Evolutionary conservation across 495 filamentous ascomycete genomes (phyloP).

Genomic region (Hypoxylon intermedium): DNA sequence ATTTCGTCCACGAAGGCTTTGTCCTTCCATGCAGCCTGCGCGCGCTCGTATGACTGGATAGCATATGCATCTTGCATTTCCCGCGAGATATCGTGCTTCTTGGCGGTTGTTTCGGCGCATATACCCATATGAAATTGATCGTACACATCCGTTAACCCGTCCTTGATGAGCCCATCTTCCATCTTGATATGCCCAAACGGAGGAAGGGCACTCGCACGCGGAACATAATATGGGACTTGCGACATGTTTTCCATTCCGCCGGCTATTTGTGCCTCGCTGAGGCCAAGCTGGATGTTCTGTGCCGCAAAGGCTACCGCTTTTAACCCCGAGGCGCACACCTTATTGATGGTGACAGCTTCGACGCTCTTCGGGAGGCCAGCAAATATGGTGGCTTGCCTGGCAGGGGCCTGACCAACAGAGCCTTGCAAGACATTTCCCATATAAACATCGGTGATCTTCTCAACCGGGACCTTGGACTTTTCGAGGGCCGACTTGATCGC

Average conservation of each 20-base stretch:
- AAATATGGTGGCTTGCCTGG: conserved; percentile 87
- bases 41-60: conserved; percentile 83
- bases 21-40: conserved; percentile 86
- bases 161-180: conserved; percentile 92
- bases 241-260: conserved; percentile 99
- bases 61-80: conserved; percentile 91
- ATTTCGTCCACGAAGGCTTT: conserved; percentile 86
- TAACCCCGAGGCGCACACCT: conserved; percentile 93
- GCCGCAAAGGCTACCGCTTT: conserved; percentile 91
- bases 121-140: conserved; percentile 97
- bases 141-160: conserved; percentile 96
- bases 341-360: conserved; percentile 93
- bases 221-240: conserved; percentile 88
- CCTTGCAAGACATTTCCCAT: conserved; percentile 97
- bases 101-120: conserved; percentile 94
- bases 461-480: conserved; percentile 78
- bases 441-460: conserved; percentile 86
- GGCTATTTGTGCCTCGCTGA: conserved; percentile 84
- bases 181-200: conserved; percentile 84
- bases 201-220: conserved; percentile 75
- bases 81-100: conserved; percentile 79
- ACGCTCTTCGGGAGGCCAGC: conserved; percentile 80
- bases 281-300: conserved; percentile 90
- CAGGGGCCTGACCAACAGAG: conserved; percentile 84
- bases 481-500: conserved; percentile 88